Percentiles rank a stretch among this genome's conserved stretches.
Evolutionary conservation across 2,329 filamentous ascomycete species (phyloP).

Genomic region (Diaporthe ilicicola): DNA sequence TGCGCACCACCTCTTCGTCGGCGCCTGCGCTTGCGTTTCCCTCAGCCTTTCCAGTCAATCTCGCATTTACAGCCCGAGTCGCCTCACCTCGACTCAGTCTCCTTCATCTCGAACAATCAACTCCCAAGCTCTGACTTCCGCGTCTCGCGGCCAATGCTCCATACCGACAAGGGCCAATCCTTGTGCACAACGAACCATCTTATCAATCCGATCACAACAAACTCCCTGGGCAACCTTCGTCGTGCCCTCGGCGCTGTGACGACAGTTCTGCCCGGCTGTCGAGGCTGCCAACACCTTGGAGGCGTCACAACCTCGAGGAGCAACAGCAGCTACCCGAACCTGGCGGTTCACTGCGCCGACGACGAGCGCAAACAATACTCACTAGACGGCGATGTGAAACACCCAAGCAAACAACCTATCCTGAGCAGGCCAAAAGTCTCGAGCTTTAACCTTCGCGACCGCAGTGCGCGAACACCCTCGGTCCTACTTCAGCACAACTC

Average conservation of each 20-base stretch:
- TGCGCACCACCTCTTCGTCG: conserved; percentile 4
- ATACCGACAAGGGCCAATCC: background rate
- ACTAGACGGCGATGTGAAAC: conserved; percentile 27
- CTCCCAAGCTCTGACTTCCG: background rate
- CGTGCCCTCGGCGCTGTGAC: background rate
- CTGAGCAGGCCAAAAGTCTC: background rate
- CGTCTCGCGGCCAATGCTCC: background rate
- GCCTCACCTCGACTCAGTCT: background rate
- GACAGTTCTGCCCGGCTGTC: background rate
- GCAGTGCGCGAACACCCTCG: background rate
- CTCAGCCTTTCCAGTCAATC: conserved; percentile 7
- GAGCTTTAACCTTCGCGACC: background rate
- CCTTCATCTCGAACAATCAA: background rate
- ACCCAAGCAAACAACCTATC: background rate
- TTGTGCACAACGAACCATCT: background rate
- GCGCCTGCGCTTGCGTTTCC: background rate
- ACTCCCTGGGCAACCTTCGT: background rate
- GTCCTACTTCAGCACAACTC: background rate
- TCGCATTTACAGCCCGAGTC: conserved; percentile 4
- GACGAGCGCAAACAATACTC: background rate
- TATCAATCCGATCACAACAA: conserved; percentile 2
- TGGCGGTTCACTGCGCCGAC: background rate
- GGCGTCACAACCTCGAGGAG: background rate
- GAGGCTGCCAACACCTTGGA: background rate
- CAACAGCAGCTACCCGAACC: background rate